Evolutionary conservation across 176 grass and related monocot genomes (phyloP).

Genomic region (Saccharum spontaneum): DNA sequence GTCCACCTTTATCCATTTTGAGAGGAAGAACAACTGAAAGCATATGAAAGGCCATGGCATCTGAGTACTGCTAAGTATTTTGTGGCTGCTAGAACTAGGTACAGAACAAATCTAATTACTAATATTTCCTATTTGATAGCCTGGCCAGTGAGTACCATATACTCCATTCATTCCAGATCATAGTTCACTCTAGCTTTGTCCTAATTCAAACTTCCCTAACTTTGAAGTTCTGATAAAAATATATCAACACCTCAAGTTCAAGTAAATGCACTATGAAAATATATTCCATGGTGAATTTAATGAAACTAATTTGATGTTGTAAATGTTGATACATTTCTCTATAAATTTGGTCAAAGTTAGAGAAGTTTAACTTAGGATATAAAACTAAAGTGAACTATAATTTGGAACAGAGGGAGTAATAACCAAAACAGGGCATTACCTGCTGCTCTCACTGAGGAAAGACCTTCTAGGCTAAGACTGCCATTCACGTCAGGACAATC

Average conservation of each 20-base stretch:
- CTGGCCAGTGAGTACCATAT: conserved; percentile 2
- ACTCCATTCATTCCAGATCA: neutral
- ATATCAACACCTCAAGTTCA: neutral
- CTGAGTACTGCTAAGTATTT: neutral
- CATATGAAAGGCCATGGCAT: neutral
- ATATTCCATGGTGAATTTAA: neutral
- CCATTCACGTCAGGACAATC: conserved; percentile 25
- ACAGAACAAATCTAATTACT: conserved; percentile 20
- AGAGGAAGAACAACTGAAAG: conserved; percentile 45
- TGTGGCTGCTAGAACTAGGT: neutral
- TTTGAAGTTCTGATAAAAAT: neutral
- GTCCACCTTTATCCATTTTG: conserved; percentile 69
- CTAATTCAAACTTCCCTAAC: neutral
- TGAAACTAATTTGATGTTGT: neutral
- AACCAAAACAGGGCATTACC: conserved; percentile 28
- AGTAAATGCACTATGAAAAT: neutral
- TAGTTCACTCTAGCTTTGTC: neutral
- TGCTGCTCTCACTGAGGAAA: conserved; percentile 32
- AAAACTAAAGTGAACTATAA: neutral
- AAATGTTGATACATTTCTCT: neutral
- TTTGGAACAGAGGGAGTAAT: neutral
- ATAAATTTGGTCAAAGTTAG: neutral
- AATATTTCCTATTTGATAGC: conserved; percentile 8
- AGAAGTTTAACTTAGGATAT: neutral
- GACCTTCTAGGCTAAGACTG: conserved; percentile 24